These are phyloP conservation scores for Logfia minima DNA, from an alignment of 129 eudicot genomes.

Conservation along the genomic window DNA sequence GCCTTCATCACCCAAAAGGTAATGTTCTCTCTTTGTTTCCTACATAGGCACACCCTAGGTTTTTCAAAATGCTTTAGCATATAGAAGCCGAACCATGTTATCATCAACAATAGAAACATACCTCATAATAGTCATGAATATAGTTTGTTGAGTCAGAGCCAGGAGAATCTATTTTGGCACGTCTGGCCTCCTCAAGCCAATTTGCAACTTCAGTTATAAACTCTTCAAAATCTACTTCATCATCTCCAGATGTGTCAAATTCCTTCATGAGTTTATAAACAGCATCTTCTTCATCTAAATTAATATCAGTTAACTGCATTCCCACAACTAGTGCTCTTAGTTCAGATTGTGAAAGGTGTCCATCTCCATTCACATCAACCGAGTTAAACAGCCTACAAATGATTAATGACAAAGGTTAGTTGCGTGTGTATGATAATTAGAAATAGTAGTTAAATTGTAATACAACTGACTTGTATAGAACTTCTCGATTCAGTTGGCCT, in stretches of 20 bases:
- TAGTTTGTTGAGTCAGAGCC: conserved; percentile 44
- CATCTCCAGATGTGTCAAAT: conserved; percentile 60
- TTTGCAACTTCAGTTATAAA: conserved; percentile 49
- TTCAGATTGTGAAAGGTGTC: conserved; percentile 51
- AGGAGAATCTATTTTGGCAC: conserved; percentile 29
- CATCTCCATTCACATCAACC: conserved; percentile 54
- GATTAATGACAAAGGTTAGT: neutral
- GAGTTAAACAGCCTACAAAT: conserved; percentile 57
- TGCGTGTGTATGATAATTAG: neutral
- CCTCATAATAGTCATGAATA: conserved; percentile 57
- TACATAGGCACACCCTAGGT: conserved; percentile 21
- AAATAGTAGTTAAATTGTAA: neutral
- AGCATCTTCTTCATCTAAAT: conserved; percentile 56
- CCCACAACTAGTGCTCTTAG: conserved; percentile 73
- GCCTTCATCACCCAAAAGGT: conserved; percentile 58
- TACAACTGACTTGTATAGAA: conserved; percentile 43
- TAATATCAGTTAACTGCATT: conserved; percentile 58
- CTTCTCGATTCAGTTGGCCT: conserved; percentile 57
- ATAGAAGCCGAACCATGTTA: neutral
- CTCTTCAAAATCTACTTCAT: conserved; percentile 46
- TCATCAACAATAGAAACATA: conserved; percentile 15
- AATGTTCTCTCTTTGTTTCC: conserved; percentile 77
- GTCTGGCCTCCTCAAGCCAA: conserved; percentile 73
- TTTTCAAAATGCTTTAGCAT: neutral
- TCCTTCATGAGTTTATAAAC: conserved; percentile 62